These are phyloP conservation scores for Tuber melanosporum DNA, from an alignment of 495 filamentous ascomycete genomes.

Conservation along the genomic window DNA sequence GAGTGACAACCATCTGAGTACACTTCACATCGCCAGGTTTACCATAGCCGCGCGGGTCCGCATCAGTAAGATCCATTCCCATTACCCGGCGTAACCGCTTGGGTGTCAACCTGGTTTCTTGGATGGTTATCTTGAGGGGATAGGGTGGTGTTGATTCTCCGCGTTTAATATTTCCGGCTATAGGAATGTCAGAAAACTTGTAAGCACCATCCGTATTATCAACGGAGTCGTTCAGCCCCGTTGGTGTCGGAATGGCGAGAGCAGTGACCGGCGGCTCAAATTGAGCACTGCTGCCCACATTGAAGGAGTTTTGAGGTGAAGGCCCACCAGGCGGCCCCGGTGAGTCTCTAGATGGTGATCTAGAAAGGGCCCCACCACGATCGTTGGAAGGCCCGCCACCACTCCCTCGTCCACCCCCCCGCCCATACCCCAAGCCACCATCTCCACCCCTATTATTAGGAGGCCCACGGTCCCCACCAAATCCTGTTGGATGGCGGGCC, in stretches of 20 bases:
- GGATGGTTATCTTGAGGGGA: constrained; percentile 17
- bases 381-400: not conserved
- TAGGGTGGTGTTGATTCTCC: constrained; percentile 2
- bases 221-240: not conserved
- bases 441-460: not conserved
- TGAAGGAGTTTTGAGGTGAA: not conserved
- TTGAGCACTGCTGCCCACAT: not conserved
- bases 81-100: constrained; percentile 18
- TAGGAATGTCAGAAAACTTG: not conserved
- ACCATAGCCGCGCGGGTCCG: constrained; percentile 13
- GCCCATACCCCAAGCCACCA: not conserved
- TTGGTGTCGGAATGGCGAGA: constrained; percentile 12
- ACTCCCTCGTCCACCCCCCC: not conserved
- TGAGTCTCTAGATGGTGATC: not conserved
- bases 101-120: constrained; percentile 26
- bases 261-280: not conserved
- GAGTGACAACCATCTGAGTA: constrained; percentile 22
- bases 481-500: not conserved
- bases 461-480: not conserved
- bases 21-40: constrained; percentile 20
- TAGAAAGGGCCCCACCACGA: not conserved
- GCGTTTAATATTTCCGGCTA: not conserved
- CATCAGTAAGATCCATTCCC: constrained; percentile 38
- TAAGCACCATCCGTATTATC: not conserved
- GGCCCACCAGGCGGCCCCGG: not conserved